Conservation (phyloP, 495 filamentous ascomycete genomes). For the Articulospora tetracladia region DNA sequence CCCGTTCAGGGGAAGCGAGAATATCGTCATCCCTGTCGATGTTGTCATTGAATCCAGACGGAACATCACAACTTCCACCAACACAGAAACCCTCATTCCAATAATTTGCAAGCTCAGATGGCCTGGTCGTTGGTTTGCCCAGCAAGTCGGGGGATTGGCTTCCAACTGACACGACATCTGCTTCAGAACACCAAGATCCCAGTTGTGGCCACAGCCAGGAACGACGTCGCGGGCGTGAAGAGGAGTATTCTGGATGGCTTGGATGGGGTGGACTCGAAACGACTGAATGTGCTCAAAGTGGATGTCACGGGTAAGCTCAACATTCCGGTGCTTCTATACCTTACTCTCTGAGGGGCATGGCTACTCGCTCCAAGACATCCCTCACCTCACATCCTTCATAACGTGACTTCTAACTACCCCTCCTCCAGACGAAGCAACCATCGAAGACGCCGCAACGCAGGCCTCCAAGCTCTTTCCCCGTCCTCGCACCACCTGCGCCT, state of each 20-base stretch:
- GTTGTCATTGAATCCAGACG: constrained; percentile 15
- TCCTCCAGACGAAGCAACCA: constrained; percentile 35
- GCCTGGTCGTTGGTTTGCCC: constrained; percentile 50
- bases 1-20: not conserved
- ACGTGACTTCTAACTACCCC: not conserved
- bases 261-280: constrained; percentile 27
- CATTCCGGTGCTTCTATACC: constrained; percentile 29
- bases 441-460: constrained; percentile 37
- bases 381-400: not conserved
- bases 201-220: constrained; percentile 68
- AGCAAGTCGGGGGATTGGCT: constrained; percentile 70
- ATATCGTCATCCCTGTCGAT: constrained; percentile 14
- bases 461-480: constrained; percentile 44
- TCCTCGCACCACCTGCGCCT: constrained; percentile 56
- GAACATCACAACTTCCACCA: not conserved
- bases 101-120: constrained; percentile 3
- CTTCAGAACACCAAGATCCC: constrained; percentile 61
- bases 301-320: constrained; percentile 53
- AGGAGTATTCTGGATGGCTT: constrained; percentile 50
- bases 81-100: not conserved
- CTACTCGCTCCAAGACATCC: no score
- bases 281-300: constrained; percentile 50
- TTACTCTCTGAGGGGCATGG: no score
- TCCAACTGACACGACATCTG: constrained; percentile 64
- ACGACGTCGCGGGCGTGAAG: constrained; percentile 47